Evolutionary conservation across 768 basidiomycete species (phyloP).

Genomic region (Xerocomus potaroensis): DNA sequence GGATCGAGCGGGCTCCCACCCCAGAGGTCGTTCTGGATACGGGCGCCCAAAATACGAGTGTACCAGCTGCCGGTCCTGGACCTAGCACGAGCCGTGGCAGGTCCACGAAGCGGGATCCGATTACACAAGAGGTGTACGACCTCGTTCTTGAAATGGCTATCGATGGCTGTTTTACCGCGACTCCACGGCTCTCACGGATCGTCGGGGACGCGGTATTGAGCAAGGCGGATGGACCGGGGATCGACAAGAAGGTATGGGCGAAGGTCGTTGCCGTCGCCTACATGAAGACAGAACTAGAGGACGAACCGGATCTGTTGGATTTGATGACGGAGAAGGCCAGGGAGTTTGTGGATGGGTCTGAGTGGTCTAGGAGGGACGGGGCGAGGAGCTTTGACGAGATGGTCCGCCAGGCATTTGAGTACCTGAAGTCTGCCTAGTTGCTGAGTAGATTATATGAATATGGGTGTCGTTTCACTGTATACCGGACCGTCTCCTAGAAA

Average conservation of each 20-base stretch:
- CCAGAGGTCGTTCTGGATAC: slow-evolving; percentile 24
- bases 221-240: slow-evolving; percentile 28
- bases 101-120: background rate
- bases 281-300: slow-evolving; percentile 34
- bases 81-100: background rate
- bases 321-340: slow-evolving; percentile 39
- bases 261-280: slow-evolving; percentile 47
- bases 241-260: slow-evolving; percentile 42
- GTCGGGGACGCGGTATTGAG: slow-evolving; percentile 34
- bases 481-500: no score
- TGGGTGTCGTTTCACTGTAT: no score
- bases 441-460: no score
- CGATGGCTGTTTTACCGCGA: slow-evolving; percentile 46
- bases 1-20: slow-evolving; percentile 28
- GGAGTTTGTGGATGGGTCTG: slow-evolving; percentile 32
- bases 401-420: slow-evolving; percentile 12
- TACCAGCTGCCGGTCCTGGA: background rate
- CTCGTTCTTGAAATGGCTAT: slow-evolving; percentile 39
- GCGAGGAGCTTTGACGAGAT: slow-evolving; percentile 15
- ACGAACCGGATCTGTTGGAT: slow-evolving; percentile 39
- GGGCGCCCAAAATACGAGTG: background rate
- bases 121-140: slow-evolving; percentile 29
- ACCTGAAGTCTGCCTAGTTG: no score
- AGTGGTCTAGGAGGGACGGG: background rate
- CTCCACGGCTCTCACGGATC: slow-evolving; percentile 30